Evolutionary conservation across 805 yeast genomes (phyloP), one percentile per base, ranked within the genome.

Genomic region (Ogataea pignaliae): DNA sequence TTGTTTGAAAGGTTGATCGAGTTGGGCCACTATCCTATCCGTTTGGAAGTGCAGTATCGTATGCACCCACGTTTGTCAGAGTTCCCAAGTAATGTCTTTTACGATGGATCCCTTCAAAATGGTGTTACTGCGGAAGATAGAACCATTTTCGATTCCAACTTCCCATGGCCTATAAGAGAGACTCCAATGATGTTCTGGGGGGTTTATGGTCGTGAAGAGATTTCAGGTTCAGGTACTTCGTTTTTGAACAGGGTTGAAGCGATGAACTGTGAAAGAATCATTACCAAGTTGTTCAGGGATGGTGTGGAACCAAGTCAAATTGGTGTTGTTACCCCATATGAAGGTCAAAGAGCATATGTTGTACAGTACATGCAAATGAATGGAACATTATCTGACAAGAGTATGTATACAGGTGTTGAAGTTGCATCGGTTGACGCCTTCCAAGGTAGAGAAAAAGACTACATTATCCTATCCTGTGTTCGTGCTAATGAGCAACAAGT

Each of bases 181-280:
- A 74, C 72, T 5, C 97, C 97, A n/a, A 88, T 88, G 96, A 85
- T 90, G 93, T 87, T 90, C 56, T 89, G 97, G 97, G 83, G 87
- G 0, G 83, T 83, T 52, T 80, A 81, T 59, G 96, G 97, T 34
- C 81, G 84, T 52, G 97, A 90, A 68, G 97, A 90, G 64, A 78
- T 90, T 41, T 80, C 93, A 18, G 78, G 82, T 0, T 75, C 80
- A 50, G 97, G 97, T 45, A 81, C 84, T 5, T 85, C 95, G 9
- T 89, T 72, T 56, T 70, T 90, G 54, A 90, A 90, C 64, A 72
- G 96, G 51, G 82, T 86, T 31, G 97, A 90, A 65, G 96, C 97
- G 0, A 80, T 85, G 82, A 86, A 83, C 55, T 85, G 88, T 56
- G 96, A 88, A 60, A 81, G 84, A 59, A 71, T 85, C 28, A 80